A percentile compares a stretch with the other conserved stretches of the same genome.
phyloP scores from a whole-genome alignment of 768 basidiomycete species.

The Mrakia frigida region DNA sequence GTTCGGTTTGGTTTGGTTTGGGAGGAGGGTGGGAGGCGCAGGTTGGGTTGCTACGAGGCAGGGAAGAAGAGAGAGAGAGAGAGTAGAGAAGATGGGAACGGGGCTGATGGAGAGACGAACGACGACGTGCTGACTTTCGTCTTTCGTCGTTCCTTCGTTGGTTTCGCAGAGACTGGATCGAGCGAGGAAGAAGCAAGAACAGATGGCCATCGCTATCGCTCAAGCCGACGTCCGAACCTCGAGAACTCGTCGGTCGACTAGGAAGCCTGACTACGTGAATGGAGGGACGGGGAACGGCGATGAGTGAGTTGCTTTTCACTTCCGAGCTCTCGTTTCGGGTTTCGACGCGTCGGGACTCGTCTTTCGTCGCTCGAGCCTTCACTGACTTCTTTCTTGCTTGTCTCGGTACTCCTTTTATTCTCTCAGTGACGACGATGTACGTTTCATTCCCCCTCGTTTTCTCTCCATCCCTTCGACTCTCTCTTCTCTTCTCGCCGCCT shows the following conservation, averaged over 20 bases:
- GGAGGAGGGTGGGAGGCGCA: not conserved
- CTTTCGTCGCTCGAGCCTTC: too few species aligned
- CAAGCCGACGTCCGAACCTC: constrained; percentile 76
- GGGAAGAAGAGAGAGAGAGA: too few species aligned
- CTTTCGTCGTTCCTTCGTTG: not conserved
- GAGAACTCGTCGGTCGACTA: constrained; percentile 40
- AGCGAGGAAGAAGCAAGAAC: constrained; percentile 64
- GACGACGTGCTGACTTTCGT: not conserved
- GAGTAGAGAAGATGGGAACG: not conserved
- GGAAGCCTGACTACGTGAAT: constrained; percentile 1
- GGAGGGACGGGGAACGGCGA: constrained; percentile 1
- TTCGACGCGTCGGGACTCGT: too few species aligned
- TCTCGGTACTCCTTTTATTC: too few species aligned
- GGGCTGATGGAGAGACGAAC: not conserved
- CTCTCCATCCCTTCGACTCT: not conserved
- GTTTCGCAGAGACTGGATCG: constrained; percentile 67
- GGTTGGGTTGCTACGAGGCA: too few species aligned
- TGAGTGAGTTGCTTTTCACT: not conserved
- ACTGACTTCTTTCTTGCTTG: too few species aligned
- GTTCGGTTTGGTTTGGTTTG: not conserved
- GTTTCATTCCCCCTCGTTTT: not conserved
- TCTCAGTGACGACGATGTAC: too few species aligned
- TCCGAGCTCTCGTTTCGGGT: not conserved
- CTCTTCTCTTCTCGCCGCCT: not conserved
- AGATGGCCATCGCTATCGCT: constrained; percentile 56